phyloP scores from a whole-genome alignment of 768 basidiomycete species.

The Trametes cingulata region DNA sequence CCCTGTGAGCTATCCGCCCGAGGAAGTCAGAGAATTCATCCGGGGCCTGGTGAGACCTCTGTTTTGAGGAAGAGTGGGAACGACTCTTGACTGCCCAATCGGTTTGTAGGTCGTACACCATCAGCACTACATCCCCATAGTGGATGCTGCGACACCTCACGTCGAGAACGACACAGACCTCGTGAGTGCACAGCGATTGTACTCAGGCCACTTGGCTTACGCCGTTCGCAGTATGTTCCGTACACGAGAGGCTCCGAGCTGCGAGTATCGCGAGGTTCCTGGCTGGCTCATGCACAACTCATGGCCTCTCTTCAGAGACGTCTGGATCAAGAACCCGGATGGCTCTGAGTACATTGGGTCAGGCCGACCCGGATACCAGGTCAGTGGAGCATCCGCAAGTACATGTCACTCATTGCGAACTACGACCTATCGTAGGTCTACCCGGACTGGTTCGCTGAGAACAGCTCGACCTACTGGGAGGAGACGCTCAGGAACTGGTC shows the following conservation, averaged over 20 bases:
- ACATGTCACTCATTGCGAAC: not conserved
- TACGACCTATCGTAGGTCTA: slow-evolving; percentile 40
- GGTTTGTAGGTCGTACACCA: slow-evolving; percentile 40
- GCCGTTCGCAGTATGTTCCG: slow-evolving; percentile 54
- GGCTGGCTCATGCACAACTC: not conserved
- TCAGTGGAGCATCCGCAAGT: slow-evolving; percentile 16
- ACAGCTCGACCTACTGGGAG: slow-evolving; percentile 58
- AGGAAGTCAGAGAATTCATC: slow-evolving; percentile 56
- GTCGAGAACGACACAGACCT: slow-evolving; percentile 59
- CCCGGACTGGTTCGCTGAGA: slow-evolving; percentile 60
- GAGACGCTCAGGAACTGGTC: slow-evolving; percentile 60
- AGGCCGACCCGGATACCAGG: slow-evolving; percentile 81
- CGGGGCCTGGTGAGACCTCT: slow-evolving; percentile 52
- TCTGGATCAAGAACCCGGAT: slow-evolving; percentile 76
- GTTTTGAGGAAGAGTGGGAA: not conserved
- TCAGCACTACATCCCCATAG: slow-evolving; percentile 67
- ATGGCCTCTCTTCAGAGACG: slow-evolving; percentile 40
- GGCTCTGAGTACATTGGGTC: slow-evolving; percentile 70
- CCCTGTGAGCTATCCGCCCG: slow-evolving; percentile 58
- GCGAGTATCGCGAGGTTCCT: slow-evolving; percentile 35
- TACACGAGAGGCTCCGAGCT: slow-evolving; percentile 61
- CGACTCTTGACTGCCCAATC: not conserved
- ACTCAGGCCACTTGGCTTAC: not conserved
- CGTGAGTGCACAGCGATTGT: slow-evolving; percentile 40
- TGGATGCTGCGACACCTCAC: slow-evolving; percentile 62